phyloP scores from a whole-genome alignment of 2,329 filamentous ascomycete species.

The Allantophomopsis lycopodina region DNA sequence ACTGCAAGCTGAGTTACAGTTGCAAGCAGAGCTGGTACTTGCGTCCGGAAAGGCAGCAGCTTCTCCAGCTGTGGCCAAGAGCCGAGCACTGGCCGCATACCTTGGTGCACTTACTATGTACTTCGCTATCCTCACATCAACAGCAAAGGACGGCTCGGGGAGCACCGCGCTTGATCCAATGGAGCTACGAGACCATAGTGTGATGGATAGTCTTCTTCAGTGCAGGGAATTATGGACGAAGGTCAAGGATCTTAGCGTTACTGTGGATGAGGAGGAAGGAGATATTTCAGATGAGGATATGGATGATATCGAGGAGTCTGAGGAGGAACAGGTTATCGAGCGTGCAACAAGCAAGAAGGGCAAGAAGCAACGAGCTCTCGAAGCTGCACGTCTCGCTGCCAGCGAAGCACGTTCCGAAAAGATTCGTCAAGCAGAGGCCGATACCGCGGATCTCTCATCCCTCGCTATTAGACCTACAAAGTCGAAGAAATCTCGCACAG shows the following conservation, averaged over 20 bases:
- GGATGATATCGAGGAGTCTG: constrained; percentile 6
- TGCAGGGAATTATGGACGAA: constrained; percentile 71
- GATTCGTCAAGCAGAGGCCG: constrained; percentile 25
- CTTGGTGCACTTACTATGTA: constrained; percentile 83
- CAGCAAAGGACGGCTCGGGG: constrained; percentile 40
- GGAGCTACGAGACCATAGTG: constrained; percentile 77
- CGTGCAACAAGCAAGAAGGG: constrained; percentile 18
- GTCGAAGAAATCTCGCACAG: constrained; percentile 26
- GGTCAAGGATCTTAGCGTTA: constrained; percentile 47
- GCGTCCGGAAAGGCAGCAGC: neutral
- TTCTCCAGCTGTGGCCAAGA: constrained; percentile 50
- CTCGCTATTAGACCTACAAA: constrained; percentile 12
- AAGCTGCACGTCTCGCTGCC: constrained; percentile 22
- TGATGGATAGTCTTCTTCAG: constrained; percentile 75
- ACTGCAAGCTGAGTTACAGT: constrained; percentile 42
- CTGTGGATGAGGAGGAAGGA: constrained; percentile 20
- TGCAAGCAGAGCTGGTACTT: constrained; percentile 32
- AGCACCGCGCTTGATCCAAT: constrained; percentile 53
- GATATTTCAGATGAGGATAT: constrained; percentile 11
- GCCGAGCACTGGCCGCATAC: constrained; percentile 73
- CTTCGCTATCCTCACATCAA: constrained; percentile 82
- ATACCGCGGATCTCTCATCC: constrained; percentile 23
- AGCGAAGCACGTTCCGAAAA: constrained; percentile 15
- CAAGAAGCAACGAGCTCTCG: constrained; percentile 23
- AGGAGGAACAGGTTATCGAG: constrained; percentile 3